Evolutionary conservation across 192 early-diverging fungal genomes (phyloP).

Genomic region (Coemansia sp.): DNA sequence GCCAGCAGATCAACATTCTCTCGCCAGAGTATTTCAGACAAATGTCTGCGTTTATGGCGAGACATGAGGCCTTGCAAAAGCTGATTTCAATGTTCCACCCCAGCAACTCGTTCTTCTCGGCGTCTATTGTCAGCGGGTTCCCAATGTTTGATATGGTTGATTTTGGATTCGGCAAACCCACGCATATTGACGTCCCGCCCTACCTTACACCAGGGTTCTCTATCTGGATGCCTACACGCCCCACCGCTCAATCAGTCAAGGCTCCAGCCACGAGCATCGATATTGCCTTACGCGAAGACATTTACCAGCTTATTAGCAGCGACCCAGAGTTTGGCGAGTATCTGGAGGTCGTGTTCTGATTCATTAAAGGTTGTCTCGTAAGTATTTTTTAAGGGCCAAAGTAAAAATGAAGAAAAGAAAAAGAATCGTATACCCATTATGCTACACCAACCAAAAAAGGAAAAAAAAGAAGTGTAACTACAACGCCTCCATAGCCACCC

Average conservation of each 20-base stretch:
- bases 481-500: slow-evolving; percentile 9
- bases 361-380: background rate
- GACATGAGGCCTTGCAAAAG: slow-evolving; percentile 2
- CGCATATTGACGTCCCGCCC: slow-evolving; percentile 33
- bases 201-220: slow-evolving; percentile 44
- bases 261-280: slow-evolving; percentile 6
- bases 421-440: slow-evolving; percentile 6
- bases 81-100: slow-evolving; percentile 27
- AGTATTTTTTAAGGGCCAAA: background rate
- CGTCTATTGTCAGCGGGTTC: slow-evolving; percentile 22
- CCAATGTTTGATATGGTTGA: slow-evolving; percentile 26
- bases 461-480: background rate
- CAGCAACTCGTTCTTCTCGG: slow-evolving; percentile 29
- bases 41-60: slow-evolving; percentile 20
- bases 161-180: slow-evolving; percentile 30
- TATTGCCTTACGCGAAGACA: slow-evolving; percentile 23
- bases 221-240: slow-evolving; percentile 29
- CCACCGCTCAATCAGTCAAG: background rate
- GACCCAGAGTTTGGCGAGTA: slow-evolving; percentile 32
- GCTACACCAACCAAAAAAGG: background rate
- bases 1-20: slow-evolving; percentile 11
- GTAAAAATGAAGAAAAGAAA: background rate
- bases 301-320: slow-evolving; percentile 9
- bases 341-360: slow-evolving; percentile 15
- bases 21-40: slow-evolving; percentile 7